phyloP scores from a whole-genome alignment of 2,329 filamentous ascomycete species.

The Keithomyces neogunnii region DNA sequence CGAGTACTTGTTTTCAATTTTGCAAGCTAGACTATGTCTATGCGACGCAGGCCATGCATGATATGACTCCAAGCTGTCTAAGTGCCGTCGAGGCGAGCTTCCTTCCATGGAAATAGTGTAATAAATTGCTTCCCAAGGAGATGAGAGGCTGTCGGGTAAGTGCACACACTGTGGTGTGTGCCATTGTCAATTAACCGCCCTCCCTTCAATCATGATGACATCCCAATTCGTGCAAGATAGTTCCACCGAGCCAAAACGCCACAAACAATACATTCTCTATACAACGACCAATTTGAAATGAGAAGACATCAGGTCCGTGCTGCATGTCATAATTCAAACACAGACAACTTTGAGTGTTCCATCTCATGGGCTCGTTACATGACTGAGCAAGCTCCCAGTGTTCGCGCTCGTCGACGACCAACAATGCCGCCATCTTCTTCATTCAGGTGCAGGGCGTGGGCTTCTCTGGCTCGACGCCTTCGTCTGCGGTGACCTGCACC shows the following conservation, averaged over 20 bases:
- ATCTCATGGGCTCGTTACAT: constrained; percentile 42
- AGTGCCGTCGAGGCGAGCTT: neutral
- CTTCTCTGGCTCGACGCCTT: constrained; percentile 70
- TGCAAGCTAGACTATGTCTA: neutral
- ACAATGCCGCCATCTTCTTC: constrained; percentile 63
- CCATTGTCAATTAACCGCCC: neutral
- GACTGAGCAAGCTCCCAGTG: constrained; percentile 50
- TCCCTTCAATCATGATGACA: neutral
- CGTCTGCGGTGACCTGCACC: constrained; percentile 61
- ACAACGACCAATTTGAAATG: neutral
- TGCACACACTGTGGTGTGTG: too few species aligned
- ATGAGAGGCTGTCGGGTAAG: too few species aligned
- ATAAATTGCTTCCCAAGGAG: too few species aligned
- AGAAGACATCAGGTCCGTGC: too few species aligned
- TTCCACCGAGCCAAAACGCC: neutral
- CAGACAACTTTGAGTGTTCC: neutral
- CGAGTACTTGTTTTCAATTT: neutral
- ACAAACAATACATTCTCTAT: neutral
- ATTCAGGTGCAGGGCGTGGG: constrained; percentile 68
- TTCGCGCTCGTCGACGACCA: constrained; percentile 54
- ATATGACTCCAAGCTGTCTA: neutral
- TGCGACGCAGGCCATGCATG: neutral
- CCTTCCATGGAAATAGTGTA: neutral
- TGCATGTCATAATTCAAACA: too few species aligned
- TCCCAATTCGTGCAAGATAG: neutral